Evolutionary conservation across 2,329 filamentous ascomycete species (phyloP).

Genomic region (Alternaria postmessia): DNA sequence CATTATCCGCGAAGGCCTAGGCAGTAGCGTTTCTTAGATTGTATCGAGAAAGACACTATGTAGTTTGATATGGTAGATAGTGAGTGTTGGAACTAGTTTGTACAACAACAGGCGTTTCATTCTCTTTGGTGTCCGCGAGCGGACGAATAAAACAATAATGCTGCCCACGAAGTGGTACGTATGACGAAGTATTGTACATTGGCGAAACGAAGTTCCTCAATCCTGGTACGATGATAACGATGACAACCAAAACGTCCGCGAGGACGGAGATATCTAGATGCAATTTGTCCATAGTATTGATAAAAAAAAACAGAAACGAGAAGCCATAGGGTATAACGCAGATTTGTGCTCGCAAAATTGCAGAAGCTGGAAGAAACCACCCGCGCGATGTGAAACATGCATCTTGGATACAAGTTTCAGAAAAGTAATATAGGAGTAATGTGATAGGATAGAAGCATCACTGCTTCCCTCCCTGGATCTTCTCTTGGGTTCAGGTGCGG

Average conservation of each 20-base stretch:
- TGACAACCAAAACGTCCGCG: conserved; percentile 18
- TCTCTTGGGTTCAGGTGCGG: conserved; percentile 31
- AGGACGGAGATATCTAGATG: conserved; percentile 27
- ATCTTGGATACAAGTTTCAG: neutral
- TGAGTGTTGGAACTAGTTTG: neutral
- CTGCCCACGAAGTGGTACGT: conserved; percentile 4
- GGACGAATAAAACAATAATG: neutral
- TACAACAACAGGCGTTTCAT: neutral
- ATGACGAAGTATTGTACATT: conserved; percentile 16
- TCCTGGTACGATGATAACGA: neutral
- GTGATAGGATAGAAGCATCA: conserved; percentile 1
- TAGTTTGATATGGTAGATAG: neutral
- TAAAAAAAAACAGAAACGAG: neutral
- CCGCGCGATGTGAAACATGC: conserved; percentile 6
- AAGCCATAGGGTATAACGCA: conserved; percentile 26
- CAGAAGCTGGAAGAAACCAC: conserved; percentile 13
- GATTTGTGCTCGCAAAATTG: conserved; percentile 13
- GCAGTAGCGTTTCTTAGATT: neutral
- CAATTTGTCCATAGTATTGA: conserved; percentile 5
- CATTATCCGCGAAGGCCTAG: neutral
- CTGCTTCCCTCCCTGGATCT: conserved; percentile 17
- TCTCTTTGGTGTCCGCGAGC: neutral
- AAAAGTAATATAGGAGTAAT: neutral
- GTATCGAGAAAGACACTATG: neutral
- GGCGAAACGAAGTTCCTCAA: neutral